Conservation (phyloP, 2,329 filamentous ascomycete genomes). For the Xylaria sp. region DNA sequence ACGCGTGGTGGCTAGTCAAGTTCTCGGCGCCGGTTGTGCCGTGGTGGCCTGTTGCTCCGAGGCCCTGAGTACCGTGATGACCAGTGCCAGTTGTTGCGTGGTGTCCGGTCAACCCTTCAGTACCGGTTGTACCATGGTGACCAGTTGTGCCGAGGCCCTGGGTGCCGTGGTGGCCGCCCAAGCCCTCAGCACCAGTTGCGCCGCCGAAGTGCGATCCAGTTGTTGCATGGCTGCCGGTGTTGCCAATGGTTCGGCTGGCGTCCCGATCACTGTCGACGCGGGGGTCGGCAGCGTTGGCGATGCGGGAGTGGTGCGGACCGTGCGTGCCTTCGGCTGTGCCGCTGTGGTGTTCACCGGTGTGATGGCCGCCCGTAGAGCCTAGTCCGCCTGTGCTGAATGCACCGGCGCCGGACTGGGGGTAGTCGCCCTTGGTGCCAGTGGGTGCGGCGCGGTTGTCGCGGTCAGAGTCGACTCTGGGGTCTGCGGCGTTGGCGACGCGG, state of each 20-base stretch:
- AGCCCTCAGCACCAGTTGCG: too few relatives aligned
- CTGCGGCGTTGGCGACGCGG: conserved; percentile 29
- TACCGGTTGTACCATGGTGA: too few relatives aligned
- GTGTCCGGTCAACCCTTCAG: too few relatives aligned
- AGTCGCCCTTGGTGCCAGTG: conserved; percentile 13
- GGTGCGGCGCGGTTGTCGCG: conserved; percentile 31
- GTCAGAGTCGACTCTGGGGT: conserved; percentile 34
- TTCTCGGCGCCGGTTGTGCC: too few relatives aligned
- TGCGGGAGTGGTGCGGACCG: conserved; percentile 40
- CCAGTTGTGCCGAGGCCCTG: too few relatives aligned
- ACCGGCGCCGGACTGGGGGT: conserved; percentile 4
- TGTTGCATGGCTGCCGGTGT: conserved; percentile 22
- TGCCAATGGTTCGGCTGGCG: conserved; percentile 33
- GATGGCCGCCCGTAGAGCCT: conserved; percentile 14
- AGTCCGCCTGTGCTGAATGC: neutral
- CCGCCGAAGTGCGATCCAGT: too few relatives aligned
- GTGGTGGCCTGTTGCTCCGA: too few relatives aligned
- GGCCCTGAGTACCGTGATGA: too few relatives aligned
- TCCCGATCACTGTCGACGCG: conserved; percentile 48
- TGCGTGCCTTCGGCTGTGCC: conserved; percentile 32
- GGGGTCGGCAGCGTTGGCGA: conserved; percentile 46
- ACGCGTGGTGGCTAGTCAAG: too few relatives aligned
- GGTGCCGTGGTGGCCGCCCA: too few relatives aligned
- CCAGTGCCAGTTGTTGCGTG: too few relatives aligned
- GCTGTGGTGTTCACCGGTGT: conserved; percentile 25